Base-by-base conservation (phyloP, 2,329 filamentous ascomycete genomes). In the Coleophoma crateriformis region DNA sequence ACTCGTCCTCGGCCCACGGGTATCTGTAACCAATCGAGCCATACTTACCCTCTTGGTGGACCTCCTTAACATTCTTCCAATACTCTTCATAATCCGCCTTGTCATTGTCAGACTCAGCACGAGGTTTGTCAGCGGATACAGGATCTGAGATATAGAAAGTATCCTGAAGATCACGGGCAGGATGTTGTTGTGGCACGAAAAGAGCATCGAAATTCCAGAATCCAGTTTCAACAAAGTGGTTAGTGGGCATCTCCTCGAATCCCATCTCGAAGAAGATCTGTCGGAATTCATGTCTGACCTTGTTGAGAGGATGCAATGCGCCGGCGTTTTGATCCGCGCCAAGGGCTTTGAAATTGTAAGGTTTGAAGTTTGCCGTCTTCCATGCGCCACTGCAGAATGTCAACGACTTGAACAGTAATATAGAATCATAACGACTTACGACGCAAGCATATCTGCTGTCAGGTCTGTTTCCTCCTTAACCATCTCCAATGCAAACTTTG, bases 181-280 rank as follows among this genome's bases (percentile, higher is more conserved):
- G 94, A 69, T 99, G 94, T 77, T 99, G 94, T 72, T 95, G 94
- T 32, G 92, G 92, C 47, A 97, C 92, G 69, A 92, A 96, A 55
- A 99, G 88, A 20, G 91, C 84, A 65, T 97, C 92, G 69, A 97
- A 97, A 72, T 97, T 97, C 90, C 94, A 99, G 84, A 97, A 96
- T 43, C 92, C 91, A 12, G 91, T 92, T 73, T 99, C 94, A 55
- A 97, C 91, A 67, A 85, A 96, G 68, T 88, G 83, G 71, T 87
- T 87, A 45, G 92, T 96, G 13, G 91, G 88, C 94, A 99, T 97
- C 76, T 99, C 94, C 64, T 92, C 85, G 74, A 97, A 99, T 47
- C 92, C 94, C 85, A 96, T 95, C 68, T 96, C 90, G 72, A 99
- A 97, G 83, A 99, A 99, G 67, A 99, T 96, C 66, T 94, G 88